Base-by-base conservation (phyloP, 345 rosid genomes). In the Raphanus sativus region DNA sequence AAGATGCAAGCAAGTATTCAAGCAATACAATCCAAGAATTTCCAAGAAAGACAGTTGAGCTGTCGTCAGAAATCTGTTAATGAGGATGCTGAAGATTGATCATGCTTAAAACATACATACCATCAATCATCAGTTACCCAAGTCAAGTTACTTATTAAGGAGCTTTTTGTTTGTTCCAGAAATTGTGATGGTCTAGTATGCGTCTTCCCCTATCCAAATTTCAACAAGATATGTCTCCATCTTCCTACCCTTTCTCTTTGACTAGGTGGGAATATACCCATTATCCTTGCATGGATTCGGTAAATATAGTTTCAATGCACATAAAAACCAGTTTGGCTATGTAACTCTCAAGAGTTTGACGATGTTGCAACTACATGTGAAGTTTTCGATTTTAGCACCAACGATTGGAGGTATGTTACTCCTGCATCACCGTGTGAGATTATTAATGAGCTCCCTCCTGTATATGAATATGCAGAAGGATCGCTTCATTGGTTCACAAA, bases 381-480 rank as follows among this genome's bases (percentile, higher is more conserved):
- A 34, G 64, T 69, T 50, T 68, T 52, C 10, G 61, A 52, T 9
- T 68, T 52, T 16, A 68, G 62, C 55, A 38, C 33, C 32, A 65
- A 40, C 30, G 11, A 33, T 65, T 65, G 55, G 69, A 40, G 32
- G 33, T 29, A 67, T 25, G 61, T 21, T 29, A 28, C 36, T 67
- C 26, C 26, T 29, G 36, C 38, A 0, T 67, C 55, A 17, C 55
- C 55, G 17, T 50, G 16, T 8, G 6, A 28, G 38, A 50, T 48
- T 13, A 0, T 26, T 54, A 9, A 16, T 54, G 59, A 15, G 24
- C 25, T 54, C 26, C 21, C 59, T 54, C 59, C 25, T 54, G 26
- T 55, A n/a, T n/a, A 50, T 50, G 21, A 50, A 50, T 50, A 50
- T 50, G 55, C n/a, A 50, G 55, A 50, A 50, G 16, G 21, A 50